These are phyloP conservation scores for Pochonia chlamydosporia DNA, from an alignment of 2,329 filamentous ascomycete species.

Conservation along the genomic window DNA sequence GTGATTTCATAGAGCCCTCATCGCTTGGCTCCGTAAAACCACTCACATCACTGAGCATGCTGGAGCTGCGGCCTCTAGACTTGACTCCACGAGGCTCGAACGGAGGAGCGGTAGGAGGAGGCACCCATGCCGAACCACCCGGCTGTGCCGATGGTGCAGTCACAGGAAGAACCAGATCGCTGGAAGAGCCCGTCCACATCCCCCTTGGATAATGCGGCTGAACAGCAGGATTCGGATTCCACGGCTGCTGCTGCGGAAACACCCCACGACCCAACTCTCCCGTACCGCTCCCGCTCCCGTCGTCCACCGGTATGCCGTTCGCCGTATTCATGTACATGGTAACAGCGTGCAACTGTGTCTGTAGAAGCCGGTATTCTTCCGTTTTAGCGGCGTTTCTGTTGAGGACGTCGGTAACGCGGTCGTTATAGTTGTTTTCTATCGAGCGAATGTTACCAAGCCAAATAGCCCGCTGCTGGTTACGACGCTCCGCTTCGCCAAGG, in stretches of 20 bases:
- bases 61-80: slow-evolving; percentile 54
- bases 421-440: slow-evolving; percentile 40
- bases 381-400: slow-evolving; percentile 21
- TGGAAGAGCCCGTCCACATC: slow-evolving; percentile 30
- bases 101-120: slow-evolving; percentile 31
- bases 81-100: slow-evolving; percentile 31
- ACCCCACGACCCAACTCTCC: slow-evolving; percentile 14
- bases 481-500: slow-evolving; percentile 57
- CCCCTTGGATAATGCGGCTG: slow-evolving; percentile 27
- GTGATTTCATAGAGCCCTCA: slow-evolving; percentile 33
- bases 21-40: slow-evolving; percentile 59
- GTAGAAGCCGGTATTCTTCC: slow-evolving; percentile 24
- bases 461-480: slow-evolving; percentile 42
- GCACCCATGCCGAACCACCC: slow-evolving; percentile 27
- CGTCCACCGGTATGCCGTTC: slow-evolving; percentile 27
- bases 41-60: slow-evolving; percentile 63
- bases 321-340: slow-evolving; percentile 24
- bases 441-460: slow-evolving; percentile 41
- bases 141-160: slow-evolving; percentile 24
- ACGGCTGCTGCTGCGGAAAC: slow-evolving; percentile 19
- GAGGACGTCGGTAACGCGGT: slow-evolving; percentile 35
- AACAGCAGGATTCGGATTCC: slow-evolving; percentile 29
- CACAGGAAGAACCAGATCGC: slow-evolving; percentile 25
- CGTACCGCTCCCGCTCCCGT: slow-evolving; percentile 6
- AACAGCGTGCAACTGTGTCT: slow-evolving; percentile 26